These are phyloP conservation scores for Dactylellina parvicollis DNA, from an alignment of 2,329 filamentous ascomycete species.

Conservation along the genomic window DNA sequence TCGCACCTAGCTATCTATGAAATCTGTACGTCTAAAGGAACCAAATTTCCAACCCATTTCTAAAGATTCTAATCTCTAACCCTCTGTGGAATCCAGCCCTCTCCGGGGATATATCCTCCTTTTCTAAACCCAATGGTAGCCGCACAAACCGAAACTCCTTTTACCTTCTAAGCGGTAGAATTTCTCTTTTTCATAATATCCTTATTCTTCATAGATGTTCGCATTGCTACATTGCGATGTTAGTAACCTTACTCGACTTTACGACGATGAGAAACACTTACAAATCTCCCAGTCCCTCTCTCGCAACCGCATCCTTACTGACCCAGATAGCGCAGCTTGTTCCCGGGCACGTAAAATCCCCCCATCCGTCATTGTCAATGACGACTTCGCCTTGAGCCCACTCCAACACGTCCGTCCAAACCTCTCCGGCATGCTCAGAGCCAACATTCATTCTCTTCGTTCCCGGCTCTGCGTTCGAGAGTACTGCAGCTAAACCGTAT, in stretches of 20 bases:
- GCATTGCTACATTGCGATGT: constrained; percentile 30
- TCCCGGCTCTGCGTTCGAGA: constrained; percentile 66
- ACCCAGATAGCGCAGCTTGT: constrained; percentile 73
- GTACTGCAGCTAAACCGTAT: constrained; percentile 68
- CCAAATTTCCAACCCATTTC: neutral
- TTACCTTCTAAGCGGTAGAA: too few relatives aligned
- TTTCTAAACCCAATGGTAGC: too few relatives aligned
- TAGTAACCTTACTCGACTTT: constrained; percentile 4
- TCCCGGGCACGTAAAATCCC: constrained; percentile 67
- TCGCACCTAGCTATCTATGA: too few relatives aligned
- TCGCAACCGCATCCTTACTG: constrained; percentile 66
- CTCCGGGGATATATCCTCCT: too few relatives aligned
- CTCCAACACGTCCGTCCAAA: constrained; percentile 72
- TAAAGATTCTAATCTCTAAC: neutral
- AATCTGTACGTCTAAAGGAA: too few relatives aligned
- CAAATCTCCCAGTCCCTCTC: constrained; percentile 64
- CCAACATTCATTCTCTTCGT: constrained; percentile 73
- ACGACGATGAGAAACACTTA: constrained; percentile 58
- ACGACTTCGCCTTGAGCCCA: constrained; percentile 68
- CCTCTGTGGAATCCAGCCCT: neutral
- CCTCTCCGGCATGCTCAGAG: constrained; percentile 68
- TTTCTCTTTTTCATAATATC: too few relatives aligned
- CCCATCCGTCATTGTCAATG: constrained; percentile 71
- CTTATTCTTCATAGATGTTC: constrained; percentile 39
- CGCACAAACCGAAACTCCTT: too few relatives aligned